Base-by-base conservation (phyloP, 352 stramenopile species). In the Phytophthora tubulina region DNA sequence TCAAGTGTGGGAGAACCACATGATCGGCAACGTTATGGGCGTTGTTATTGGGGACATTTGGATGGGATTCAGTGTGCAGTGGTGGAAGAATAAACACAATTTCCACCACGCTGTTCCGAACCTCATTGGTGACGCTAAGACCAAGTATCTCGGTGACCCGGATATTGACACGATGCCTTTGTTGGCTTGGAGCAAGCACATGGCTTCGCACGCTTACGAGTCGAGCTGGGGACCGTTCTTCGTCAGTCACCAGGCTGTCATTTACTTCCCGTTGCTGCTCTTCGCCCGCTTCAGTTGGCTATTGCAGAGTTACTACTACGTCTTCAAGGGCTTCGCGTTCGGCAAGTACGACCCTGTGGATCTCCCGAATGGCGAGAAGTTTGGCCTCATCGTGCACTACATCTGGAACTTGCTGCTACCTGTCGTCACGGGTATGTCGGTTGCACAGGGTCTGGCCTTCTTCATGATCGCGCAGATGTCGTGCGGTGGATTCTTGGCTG, bases 1-100 rank as follows among this genome's bases (percentile, higher is more conserved):
- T 79, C 97, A 99, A 86, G 97, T 99, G 52, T 99, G 98, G 85
- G 86, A 95, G 44, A 94, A 99, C 53, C 92, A 97, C 68, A 88
- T 89, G 63, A 93, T 97, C 61, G 96, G 96, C 56, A 97, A 99
- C 76, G 81, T 98, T 31, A 84, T 94, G 39, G 97, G 96, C 42
- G 86, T 98, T 15, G 89, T 99, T 53, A 97, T 98, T 75, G 98
- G 98, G 49, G 96, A 99, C 83, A 68, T 99, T 6, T 98, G 97
- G 93, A 97, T 99, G 87, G 98, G 97, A 52, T 99, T 99, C 81
- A 98, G 91, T 52, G 96, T 99, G 52, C 85, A 94, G 62, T 98
- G 95, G 96, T 99, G 95, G 96, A 99, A 99, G 78, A 99, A 98
- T 86, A 98, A 99, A 86, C 98, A 99, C 89, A 99, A 99, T 80